Base-by-base conservation (phyloP, 352 stramenopile genomes). In the Pythium chondricola region DNA sequence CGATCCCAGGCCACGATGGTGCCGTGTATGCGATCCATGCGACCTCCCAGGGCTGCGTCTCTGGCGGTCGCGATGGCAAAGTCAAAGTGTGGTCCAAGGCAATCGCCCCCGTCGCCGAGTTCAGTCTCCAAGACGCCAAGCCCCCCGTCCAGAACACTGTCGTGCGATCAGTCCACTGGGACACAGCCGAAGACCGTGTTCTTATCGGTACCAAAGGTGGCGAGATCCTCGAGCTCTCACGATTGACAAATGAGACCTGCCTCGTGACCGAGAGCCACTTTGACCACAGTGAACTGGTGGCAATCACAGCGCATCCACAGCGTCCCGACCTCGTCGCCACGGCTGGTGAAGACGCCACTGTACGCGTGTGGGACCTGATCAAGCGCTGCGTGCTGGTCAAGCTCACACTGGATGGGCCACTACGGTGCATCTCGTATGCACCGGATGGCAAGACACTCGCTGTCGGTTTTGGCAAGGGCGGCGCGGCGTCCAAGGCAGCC, bases 211-310 rank as follows among this genome's bases (percentile, higher is more conserved):
- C 74, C 0, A 84, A 79, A 56, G 64, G 74, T 8, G 80, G 75
- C 8, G 74, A 88, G 54, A 22, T 89, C 6, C 58, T 85, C 27
- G 80, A 88, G 45, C 50, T 92, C 2, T 89, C 77, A 21, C 63
- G 75, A 9, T 69, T 85, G 25, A 88, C 77, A 11, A 63, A 65
- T 7, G 60, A 74, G 35, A 71, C 66, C 16, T 85, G 75, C 4
- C 31, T 87, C 5, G 74, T 92, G 36, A 79, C 72, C 1, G 75
- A 92, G 56, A 77, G 66, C 45, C 77, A 89, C 40, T 84, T 63
- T 36, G 63, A 76, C 46, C 58, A 62, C 43, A 60, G 35, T 20
- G 71, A 76, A 9, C 61, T 92, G 6, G 63, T 74, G 1, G 80
- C 67, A 11, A 51, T 92, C 11, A 44, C 52, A 16, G 58, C 60